Conservation (phyloP, 495 filamentous ascomycete species). For the Tuber calosporum region DNA sequence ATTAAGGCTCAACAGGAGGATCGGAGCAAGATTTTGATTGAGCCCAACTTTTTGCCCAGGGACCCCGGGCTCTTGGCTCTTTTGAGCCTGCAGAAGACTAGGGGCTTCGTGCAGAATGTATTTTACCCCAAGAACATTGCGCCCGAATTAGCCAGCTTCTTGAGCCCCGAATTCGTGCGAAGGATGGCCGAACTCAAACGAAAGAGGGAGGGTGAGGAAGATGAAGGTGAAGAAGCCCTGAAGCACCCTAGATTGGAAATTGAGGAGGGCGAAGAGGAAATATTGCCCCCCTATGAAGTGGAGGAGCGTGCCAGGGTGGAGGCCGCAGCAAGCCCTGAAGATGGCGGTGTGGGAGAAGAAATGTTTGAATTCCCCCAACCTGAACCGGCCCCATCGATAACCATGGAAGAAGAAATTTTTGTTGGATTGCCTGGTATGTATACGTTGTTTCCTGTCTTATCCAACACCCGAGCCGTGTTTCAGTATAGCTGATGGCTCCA, state of each 20-base stretch:
- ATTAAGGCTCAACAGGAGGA: slow-evolving; percentile 76
- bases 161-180: slow-evolving; percentile 73
- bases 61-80: slow-evolving; percentile 78
- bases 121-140: slow-evolving; percentile 54
- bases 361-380: slow-evolving; percentile 32
- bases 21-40: slow-evolving; percentile 70
- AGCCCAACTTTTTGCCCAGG: slow-evolving; percentile 68
- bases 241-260: slow-evolving; percentile 37
- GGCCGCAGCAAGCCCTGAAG: slow-evolving; percentile 37
- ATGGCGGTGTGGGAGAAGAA: slow-evolving; percentile 35
- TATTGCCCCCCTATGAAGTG: slow-evolving; percentile 10
- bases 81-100: slow-evolving; percentile 82
- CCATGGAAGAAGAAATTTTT: slow-evolving; percentile 12
- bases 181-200: slow-evolving; percentile 77
- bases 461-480: background rate
- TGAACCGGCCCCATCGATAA: slow-evolving; percentile 15
- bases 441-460: background rate
- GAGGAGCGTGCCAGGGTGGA: slow-evolving; percentile 45
- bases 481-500: slow-evolving; percentile 8
- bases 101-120: slow-evolving; percentile 70
- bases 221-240: slow-evolving; percentile 50
- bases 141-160: slow-evolving; percentile 76
- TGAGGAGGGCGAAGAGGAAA: slow-evolving; percentile 29
- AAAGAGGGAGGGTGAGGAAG: slow-evolving; percentile 82
- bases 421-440: background rate